phyloP scores from a whole-genome alignment of 2,329 filamentous ascomycete species.

The Didymellaceae sp. region DNA sequence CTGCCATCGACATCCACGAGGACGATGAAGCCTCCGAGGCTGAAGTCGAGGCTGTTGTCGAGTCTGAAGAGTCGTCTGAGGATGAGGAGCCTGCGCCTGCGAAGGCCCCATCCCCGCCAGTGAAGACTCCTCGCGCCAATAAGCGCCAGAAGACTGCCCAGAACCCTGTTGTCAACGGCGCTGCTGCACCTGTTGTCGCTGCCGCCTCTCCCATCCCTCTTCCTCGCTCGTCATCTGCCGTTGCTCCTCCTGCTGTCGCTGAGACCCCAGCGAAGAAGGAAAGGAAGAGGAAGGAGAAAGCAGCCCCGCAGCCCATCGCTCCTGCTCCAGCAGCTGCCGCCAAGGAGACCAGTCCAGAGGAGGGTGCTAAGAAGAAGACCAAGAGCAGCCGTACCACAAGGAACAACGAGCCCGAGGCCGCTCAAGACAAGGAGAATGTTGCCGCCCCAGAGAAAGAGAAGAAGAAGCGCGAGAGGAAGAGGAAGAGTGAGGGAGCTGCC shows the following conservation, averaged over 20 bases:
- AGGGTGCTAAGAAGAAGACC: conserved; percentile 45
- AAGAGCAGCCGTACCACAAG: conserved; percentile 42
- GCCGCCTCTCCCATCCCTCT: conserved; percentile 36
- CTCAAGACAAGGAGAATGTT: conserved; percentile 32
- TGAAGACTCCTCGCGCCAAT: conserved; percentile 43
- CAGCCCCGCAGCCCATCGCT: conserved; percentile 34
- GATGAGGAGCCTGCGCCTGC: conserved; percentile 43
- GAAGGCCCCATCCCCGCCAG: conserved; percentile 45
- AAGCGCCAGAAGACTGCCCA: conserved; percentile 49
- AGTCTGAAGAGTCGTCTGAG: conserved; percentile 51
- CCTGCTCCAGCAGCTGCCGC: conserved; percentile 29
- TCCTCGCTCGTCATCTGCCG: conserved; percentile 24
- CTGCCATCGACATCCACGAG: conserved; percentile 54
- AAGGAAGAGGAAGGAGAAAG: conserved; percentile 43
- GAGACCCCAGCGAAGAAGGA: conserved; percentile 43
- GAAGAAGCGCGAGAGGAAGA: conserved; percentile 46
- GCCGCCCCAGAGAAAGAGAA: conserved; percentile 30
- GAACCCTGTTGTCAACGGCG: conserved; percentile 32
- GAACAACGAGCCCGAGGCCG: conserved; percentile 40
- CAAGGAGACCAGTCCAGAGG: conserved; percentile 40
- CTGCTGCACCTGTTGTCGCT: conserved; percentile 25
- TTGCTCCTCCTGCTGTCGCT: conserved; percentile 19
- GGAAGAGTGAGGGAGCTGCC: conserved; percentile 41
- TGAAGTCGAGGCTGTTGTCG: conserved; percentile 46
- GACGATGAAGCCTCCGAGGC: conserved; percentile 48